Conservation (phyloP, 805 yeast genomes). For the Metschnikowia reukaufii region DNA sequence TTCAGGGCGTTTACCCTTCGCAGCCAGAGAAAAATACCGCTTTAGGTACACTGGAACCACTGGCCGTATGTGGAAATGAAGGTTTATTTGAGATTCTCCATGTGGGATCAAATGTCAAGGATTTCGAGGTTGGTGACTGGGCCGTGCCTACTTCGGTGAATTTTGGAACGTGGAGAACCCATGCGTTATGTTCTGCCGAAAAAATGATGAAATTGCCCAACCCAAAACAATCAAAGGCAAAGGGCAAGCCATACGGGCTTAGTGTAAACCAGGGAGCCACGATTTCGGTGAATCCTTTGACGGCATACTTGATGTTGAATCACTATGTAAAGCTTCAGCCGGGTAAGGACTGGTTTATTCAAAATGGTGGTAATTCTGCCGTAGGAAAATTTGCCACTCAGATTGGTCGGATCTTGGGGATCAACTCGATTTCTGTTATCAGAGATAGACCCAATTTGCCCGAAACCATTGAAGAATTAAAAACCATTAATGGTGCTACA, state of each 20-base stretch:
- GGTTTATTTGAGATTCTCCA: slow-evolving; percentile 22
- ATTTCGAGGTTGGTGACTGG: slow-evolving; percentile 62
- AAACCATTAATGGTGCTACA: slow-evolving; percentile 70
- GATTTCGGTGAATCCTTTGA: slow-evolving; percentile 85
- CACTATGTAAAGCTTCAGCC: slow-evolving; percentile 59
- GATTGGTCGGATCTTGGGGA: slow-evolving; percentile 73
- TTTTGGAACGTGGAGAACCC: slow-evolving; percentile 94
- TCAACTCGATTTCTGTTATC: slow-evolving; percentile 82
- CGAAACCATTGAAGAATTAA: slow-evolving; percentile 52
- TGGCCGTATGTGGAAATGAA: slow-evolving; percentile 24
- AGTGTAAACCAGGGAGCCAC: slow-evolving; percentile 73
- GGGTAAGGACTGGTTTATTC: slow-evolving; percentile 85
- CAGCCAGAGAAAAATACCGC: slow-evolving; percentile 50
- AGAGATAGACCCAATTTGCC: slow-evolving; percentile 81
- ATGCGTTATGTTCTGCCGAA: slow-evolving; percentile 50
- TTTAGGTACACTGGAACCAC: slow-evolving; percentile 50
- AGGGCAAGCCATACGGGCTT: slow-evolving; percentile 33
- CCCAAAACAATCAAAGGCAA: slow-evolving; percentile 45
- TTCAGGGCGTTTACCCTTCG: slow-evolving; percentile 48
- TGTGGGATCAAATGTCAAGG: slow-evolving; percentile 19
- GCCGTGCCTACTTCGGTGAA: slow-evolving; percentile 74
- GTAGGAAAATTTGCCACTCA: slow-evolving; percentile 93
- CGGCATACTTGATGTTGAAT: slow-evolving; percentile 86
- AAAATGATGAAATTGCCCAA: slow-evolving; percentile 60
- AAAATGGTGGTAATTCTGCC: slow-evolving; percentile 95